Conservation (phyloP, 345 rosid species). For the Luvunga scandens region DNA sequence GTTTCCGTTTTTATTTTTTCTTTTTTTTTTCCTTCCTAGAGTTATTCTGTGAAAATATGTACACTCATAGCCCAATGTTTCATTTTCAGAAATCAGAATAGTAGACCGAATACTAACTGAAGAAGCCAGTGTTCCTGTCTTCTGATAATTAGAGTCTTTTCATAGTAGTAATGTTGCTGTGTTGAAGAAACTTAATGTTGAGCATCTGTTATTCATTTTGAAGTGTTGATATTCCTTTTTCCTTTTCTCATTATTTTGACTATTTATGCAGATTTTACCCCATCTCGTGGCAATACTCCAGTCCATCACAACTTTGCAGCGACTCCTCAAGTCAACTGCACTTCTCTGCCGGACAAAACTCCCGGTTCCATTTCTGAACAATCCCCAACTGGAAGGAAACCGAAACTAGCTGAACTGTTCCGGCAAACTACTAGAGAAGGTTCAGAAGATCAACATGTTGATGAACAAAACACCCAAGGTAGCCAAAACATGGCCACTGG, state of each 20-base stretch:
- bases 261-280: constrained; percentile 72
- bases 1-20: neutral
- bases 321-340: constrained; percentile 35
- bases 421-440: constrained; percentile 50
- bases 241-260: neutral
- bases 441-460: constrained; percentile 37
- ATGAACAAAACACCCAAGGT: constrained; percentile 21
- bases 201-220: neutral
- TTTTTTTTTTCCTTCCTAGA: neutral
- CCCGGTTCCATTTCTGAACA: constrained; percentile 41
- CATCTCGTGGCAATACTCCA: constrained; percentile 85
- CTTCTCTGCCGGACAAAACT: constrained; percentile 27
- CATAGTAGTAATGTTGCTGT: neutral
- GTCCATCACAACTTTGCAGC: constrained; percentile 51
- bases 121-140: neutral
- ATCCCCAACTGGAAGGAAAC: constrained; percentile 50
- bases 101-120: neutral
- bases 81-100: neutral
- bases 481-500: constrained; percentile 18
- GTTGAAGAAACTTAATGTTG: neutral
- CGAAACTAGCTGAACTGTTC: constrained; percentile 80
- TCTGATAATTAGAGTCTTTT: neutral
- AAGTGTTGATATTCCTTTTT: neutral
- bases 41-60: neutral
- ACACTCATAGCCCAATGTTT: neutral